Evolutionary conservation across 129 eudicot genomes (phyloP).

Genomic region (Oenanthe sinensis): DNA sequence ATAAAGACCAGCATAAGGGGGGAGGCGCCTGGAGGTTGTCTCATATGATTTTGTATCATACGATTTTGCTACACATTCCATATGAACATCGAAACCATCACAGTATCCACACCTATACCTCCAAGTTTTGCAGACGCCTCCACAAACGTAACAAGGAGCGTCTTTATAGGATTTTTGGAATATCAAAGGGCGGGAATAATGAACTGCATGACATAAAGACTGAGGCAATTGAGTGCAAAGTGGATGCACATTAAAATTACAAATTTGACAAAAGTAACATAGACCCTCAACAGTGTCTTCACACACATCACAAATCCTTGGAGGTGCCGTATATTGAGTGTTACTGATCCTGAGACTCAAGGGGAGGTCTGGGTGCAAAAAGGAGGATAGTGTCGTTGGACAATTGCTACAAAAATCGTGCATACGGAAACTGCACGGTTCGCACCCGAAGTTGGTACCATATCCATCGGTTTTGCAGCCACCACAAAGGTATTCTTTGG

Average conservation of each 20-base stretch:
- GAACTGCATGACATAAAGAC: too few species aligned
- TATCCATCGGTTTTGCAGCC: slow-evolving; percentile 29
- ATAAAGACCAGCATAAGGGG: neutral
- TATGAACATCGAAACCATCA: slow-evolving; percentile 11
- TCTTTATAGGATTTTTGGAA: neutral
- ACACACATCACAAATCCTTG: slow-evolving; percentile 23
- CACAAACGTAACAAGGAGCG: slow-evolving; percentile 13
- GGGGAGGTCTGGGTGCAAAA: slow-evolving; percentile 19
- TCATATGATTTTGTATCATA: neutral
- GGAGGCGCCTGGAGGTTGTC: neutral
- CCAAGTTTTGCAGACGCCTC: slow-evolving; percentile 10
- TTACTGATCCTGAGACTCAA: slow-evolving; percentile 24
- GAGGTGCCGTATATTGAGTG: slow-evolving; percentile 1
- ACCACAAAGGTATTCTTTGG: slow-evolving; percentile 13
- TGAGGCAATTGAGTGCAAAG: too few species aligned
- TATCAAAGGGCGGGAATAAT: slow-evolving; percentile 13
- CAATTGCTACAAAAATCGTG: slow-evolving; percentile 28
- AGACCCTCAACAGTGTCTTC: neutral
- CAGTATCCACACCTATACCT: slow-evolving; percentile 20
- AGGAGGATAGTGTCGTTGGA: slow-evolving; percentile 17
- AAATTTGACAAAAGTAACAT: too few species aligned
- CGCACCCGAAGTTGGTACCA: slow-evolving; percentile 24
- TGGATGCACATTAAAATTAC: too few species aligned
- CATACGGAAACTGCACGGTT: slow-evolving; percentile 23
- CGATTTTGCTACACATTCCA: slow-evolving; percentile 7